A percentile compares a stretch with the other conserved stretches of the same genome.
phyloP scores from a whole-genome alignment of 169 alveolate genomes.

The Toxoplasma gondii region DNA sequence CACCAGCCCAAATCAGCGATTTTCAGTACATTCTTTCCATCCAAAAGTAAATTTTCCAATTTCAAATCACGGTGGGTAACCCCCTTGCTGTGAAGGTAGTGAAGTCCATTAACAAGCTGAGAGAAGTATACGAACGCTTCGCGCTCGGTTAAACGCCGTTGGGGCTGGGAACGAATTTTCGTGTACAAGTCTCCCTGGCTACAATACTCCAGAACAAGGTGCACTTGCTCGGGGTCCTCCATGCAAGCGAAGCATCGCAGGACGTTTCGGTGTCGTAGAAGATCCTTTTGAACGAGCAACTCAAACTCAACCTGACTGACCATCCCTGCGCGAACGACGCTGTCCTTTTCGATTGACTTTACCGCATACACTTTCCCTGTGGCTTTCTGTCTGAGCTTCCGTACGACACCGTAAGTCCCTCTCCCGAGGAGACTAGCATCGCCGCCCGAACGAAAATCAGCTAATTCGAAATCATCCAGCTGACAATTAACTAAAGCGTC shows the following conservation, averaged over 20 bases:
- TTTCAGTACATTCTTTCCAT: constrained; percentile 79
- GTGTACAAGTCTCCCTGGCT: constrained; percentile 89
- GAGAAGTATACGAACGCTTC: constrained; percentile 87
- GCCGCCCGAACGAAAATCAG: constrained; percentile 22
- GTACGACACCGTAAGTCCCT: constrained; percentile 93
- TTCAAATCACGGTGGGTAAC: constrained; percentile 91
- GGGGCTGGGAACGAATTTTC: constrained; percentile 81
- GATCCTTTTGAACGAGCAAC: constrained; percentile 86
- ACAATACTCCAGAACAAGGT: constrained; percentile 89
- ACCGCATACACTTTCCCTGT: constrained; percentile 87
- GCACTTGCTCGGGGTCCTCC: constrained; percentile 89
- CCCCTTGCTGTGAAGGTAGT: constrained; percentile 88
- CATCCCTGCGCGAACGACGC: constrained; percentile 83
- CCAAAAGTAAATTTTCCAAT: constrained; percentile 89
- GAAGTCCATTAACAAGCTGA: constrained; percentile 90
- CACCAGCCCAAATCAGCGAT: constrained; percentile 94
- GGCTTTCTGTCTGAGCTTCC: constrained; percentile 82
- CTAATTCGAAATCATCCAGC: constrained; percentile 29
- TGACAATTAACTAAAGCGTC: not conserved
- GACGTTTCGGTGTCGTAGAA: constrained; percentile 88
- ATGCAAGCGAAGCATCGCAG: constrained; percentile 82
- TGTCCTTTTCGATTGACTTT: constrained; percentile 86
- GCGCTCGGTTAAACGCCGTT: constrained; percentile 83
- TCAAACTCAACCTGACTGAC: constrained; percentile 83
- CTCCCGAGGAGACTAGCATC: constrained; percentile 80